phyloP scores from a whole-genome alignment of 2,329 filamentous ascomycete species.

The Monosporascus sp. region DNA sequence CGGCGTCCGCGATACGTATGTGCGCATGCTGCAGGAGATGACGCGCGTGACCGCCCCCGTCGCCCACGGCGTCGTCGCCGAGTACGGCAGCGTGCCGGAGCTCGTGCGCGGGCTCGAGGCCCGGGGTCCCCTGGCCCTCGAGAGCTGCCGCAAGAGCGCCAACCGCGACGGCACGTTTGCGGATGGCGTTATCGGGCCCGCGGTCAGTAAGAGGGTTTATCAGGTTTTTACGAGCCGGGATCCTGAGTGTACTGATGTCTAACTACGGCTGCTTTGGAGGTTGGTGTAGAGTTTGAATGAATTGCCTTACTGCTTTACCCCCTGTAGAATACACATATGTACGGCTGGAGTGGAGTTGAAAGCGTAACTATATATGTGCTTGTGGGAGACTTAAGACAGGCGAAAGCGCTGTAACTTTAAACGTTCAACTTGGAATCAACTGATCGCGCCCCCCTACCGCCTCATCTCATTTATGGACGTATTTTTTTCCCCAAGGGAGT shows the following conservation, averaged over 20 bases:
- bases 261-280: background rate
- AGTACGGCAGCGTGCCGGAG: conserved; percentile 53
- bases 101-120: conserved; percentile 55
- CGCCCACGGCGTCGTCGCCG: conserved; percentile 61
- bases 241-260: background rate
- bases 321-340: too few relatives aligned
- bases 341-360: too few relatives aligned
- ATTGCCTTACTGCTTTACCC: too few relatives aligned
- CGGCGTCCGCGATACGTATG: conserved; percentile 60
- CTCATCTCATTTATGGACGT: too few relatives aligned
- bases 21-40: conserved; percentile 72
- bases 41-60: conserved; percentile 65
- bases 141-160: conserved; percentile 52
- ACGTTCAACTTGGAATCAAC: too few relatives aligned
- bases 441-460: too few relatives aligned
- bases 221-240: conserved; percentile 43
- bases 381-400: too few relatives aligned
- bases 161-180: conserved; percentile 53
- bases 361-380: too few relatives aligned
- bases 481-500: too few relatives aligned
- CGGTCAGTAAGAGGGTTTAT: conserved; percentile 53
- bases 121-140: conserved; percentile 56
- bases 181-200: conserved; percentile 50
- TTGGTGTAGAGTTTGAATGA: too few relatives aligned
- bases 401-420: too few relatives aligned